phyloP scores from a whole-genome alignment of 2,329 filamentous ascomycete species.

The Paramyrothecium roridum region DNA sequence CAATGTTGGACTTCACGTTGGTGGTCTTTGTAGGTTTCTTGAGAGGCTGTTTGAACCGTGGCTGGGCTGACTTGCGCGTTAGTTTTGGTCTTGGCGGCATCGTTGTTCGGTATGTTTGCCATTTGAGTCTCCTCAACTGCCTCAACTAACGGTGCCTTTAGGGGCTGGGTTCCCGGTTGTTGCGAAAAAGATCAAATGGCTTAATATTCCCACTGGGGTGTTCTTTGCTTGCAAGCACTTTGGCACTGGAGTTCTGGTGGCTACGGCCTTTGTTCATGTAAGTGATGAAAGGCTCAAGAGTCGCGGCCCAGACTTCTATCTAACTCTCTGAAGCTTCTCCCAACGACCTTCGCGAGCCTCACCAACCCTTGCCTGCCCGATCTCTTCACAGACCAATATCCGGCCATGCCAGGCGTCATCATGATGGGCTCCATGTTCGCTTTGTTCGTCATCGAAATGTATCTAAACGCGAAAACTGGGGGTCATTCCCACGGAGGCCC shows the following conservation, averaged over 20 bases:
- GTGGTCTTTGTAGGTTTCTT: constrained; percentile 22
- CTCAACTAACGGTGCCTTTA: constrained; percentile 7
- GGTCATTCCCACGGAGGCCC: constrained; percentile 58
- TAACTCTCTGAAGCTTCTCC: constrained; percentile 41
- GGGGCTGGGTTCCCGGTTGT: constrained; percentile 50
- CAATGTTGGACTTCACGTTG: constrained; percentile 21
- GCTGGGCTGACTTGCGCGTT: background rate
- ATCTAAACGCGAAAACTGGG: constrained; percentile 55
- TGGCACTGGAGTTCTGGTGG: constrained; percentile 68
- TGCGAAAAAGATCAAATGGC: constrained; percentile 53
- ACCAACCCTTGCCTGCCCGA: constrained; percentile 54
- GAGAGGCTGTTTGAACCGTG: background rate
- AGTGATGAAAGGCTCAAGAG: constrained; percentile 12
- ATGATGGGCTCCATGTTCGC: constrained; percentile 62
- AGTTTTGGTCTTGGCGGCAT: constrained; percentile 24
- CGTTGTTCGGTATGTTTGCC: constrained; percentile 15
- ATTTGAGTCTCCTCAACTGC: background rate
- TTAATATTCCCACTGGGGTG: constrained; percentile 53
- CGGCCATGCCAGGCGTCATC: constrained; percentile 60
- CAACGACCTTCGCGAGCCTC: constrained; percentile 54
- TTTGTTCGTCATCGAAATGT: constrained; percentile 62
- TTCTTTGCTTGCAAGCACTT: constrained; percentile 66
- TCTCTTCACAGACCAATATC: constrained; percentile 57
- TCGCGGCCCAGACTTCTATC: background rate
- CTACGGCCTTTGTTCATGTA: constrained; percentile 71